Base-by-base conservation (phyloP, 805 yeast genomes). In the Candida sithepensis region DNA sequence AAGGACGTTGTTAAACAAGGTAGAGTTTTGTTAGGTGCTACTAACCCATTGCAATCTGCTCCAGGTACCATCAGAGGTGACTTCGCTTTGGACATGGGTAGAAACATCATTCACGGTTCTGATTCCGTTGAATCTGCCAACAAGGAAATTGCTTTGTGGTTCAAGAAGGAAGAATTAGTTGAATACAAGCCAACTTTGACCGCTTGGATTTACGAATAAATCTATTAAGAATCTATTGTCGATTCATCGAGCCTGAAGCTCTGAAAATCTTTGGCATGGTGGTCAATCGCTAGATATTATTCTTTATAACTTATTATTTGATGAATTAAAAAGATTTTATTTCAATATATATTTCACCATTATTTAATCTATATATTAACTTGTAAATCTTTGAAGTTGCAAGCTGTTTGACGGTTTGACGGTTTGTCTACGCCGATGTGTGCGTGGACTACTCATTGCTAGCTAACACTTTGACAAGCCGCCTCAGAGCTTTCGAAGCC, bases 51-150 rank as follows among this genome's bases (percentile, higher is more conserved):
- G 71, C 84, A 81, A 64, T 88, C 97, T 64, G 92, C 96, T 60
- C 98, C 98, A 74, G 99, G 99, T 74, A 94, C 99, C 76, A 94
- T 94, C 82, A 90, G 99, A 81, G 98, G 96, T 73, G 99, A 94
- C 79, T 94, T 75, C 64, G 99, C 97, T 72, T 77, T 94, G 65
- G 99, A 94, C 77, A 89, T 88, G 82, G 99, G 99, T 72, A 90
- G 99, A 85, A 94, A 94, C 83, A 96, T 94, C 67, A 80, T 87
- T 72, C 99, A 94, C 82, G 99, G 99, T 74, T 92, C 98, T 61
- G 99, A 94, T 82, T 90, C 98, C 56, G 99, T 94, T 66, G 99
- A 92, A 78, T 78, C 85, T 63, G 99, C 99, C 66, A 74, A 89
- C 74, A 88, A 87, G 81, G 99, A 94, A 82, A 94, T 94, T 63